Base-by-base conservation (phyloP, 257 asterid species). In the Lantana camara region DNA sequence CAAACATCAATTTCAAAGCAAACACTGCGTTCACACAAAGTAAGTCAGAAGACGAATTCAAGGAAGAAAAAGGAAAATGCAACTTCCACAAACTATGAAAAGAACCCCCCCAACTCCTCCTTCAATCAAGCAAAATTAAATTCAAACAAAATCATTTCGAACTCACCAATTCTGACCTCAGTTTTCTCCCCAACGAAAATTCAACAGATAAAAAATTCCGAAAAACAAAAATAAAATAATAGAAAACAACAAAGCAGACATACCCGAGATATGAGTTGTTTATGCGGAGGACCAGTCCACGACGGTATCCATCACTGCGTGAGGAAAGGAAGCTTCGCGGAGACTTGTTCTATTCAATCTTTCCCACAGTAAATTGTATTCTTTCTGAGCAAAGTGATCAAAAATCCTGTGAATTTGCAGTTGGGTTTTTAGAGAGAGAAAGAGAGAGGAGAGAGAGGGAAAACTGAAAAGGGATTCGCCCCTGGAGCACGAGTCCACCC, bases 301-400 rank as follows among this genome's bases (percentile, higher is more conserved):
- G 63, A 48, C 42, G 38, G 62, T 57, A 73, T 45, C 73, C 32
- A 40, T 23, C 60, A 59, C 64, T 76, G 63, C 48, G 77, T 44
- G 71, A 54, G 62, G 55, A 56, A 59, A 54, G 76, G 87, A 80
- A 83, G 70, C 57, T 84, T 84, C 85, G 70, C 44, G 76, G 71
- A 66, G 75, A 67, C 75, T 72, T 77, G 77, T 13, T 8, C 27
- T 62, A 57, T 29, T 37, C 73, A 35, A 54, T 9, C 2, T 29
- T 23, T 29, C 7, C 37, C 17, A n/a, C 64, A 53, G 48, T 37
- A 55, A 64, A 42, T 19, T n/a, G n/a, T n/a, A n/a, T n/a, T n/a
- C n/a, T 29, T 46, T 53, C 45, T 13, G 46, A 21, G 60, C 50
- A 45, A 40, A 40, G 42, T 64, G 72, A 45, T 46, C 16, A 51